These are phyloP conservation scores for Cladophialophora yegresii DNA, from an alignment of 2,329 filamentous ascomycete genomes.

Conservation along the genomic window DNA sequence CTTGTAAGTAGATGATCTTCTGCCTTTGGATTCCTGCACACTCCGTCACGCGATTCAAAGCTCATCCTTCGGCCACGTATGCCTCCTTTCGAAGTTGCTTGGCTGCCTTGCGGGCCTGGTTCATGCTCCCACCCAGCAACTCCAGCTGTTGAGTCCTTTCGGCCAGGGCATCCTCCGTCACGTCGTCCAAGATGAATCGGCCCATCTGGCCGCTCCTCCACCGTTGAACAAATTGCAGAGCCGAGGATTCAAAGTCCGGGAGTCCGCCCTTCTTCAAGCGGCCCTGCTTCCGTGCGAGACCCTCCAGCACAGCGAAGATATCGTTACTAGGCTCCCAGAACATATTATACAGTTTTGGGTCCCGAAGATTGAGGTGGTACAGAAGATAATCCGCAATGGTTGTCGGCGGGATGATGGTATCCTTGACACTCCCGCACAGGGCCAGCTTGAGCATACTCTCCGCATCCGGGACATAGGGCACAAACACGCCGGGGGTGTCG, in stretches of 20 bases:
- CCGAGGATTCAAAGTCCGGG: conserved; percentile 70
- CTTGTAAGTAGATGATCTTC: too few species aligned
- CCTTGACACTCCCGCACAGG: conserved; percentile 85
- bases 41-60: not conserved
- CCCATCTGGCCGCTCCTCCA: conserved; percentile 80
- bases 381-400: conserved; percentile 88
- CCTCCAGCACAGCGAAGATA: conserved; percentile 68
- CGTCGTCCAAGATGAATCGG: conserved; percentile 74
- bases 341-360: conserved; percentile 63
- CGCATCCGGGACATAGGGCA: conserved; percentile 82
- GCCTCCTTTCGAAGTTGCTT: conserved; percentile 37
- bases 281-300: conserved; percentile 72
- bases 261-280: conserved; percentile 72
- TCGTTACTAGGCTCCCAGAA: conserved; percentile 80
- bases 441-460: conserved; percentile 95
- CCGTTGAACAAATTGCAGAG: conserved; percentile 75
- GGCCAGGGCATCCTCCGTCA: conserved; percentile 63
- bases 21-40: too few species aligned
- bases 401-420: conserved; percentile 75
- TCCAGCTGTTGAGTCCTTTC: conserved; percentile 41
- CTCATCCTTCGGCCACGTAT: conserved; percentile 24
- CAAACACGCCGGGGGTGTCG: conserved; percentile 93
- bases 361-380: conserved; percentile 72
- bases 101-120: conserved; percentile 47
- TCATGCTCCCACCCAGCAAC: conserved; percentile 45